phyloP scores from a whole-genome alignment of 2,329 filamentous ascomycete species.

The Cladophialophora carrionii region DNA sequence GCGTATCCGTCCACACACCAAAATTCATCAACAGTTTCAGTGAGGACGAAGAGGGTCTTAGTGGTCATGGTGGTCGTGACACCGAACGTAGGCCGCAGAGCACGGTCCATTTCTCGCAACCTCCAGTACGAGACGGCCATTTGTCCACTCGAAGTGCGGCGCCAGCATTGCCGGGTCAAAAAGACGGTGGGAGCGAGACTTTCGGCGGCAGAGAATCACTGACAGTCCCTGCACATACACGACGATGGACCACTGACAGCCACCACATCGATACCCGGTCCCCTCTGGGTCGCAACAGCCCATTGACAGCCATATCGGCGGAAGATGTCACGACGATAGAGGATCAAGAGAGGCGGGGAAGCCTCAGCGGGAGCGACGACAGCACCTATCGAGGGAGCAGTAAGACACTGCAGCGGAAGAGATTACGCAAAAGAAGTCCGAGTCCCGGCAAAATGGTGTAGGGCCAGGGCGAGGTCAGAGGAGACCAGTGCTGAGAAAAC shows the following conservation, averaged over 20 bases:
- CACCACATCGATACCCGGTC: constrained; percentile 21
- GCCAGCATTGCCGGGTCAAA: neutral
- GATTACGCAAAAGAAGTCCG: constrained; percentile 22
- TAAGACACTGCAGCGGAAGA: constrained; percentile 13
- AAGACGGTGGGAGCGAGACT: constrained; percentile 3
- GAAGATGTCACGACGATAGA: constrained; percentile 17
- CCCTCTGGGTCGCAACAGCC: constrained; percentile 33
- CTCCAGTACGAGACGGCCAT: neutral
- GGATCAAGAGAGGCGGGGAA: constrained; percentile 1
- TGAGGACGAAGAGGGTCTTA: constrained; percentile 15
- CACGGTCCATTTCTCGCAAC: constrained; percentile 1
- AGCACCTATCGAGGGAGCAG: neutral
- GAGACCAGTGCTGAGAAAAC: neutral
- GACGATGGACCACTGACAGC: constrained; percentile 11
- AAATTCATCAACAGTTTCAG: constrained; percentile 27
- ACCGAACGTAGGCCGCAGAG: constrained; percentile 2
- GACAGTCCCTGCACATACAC: neutral
- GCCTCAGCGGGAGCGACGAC: constrained; percentile 4
- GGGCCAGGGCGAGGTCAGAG: neutral
- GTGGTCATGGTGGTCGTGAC: constrained; percentile 4
- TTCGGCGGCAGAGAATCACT: neutral
- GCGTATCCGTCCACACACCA: constrained; percentile 37
- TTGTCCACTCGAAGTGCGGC: constrained; percentile 8
- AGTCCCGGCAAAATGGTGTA: constrained; percentile 26
- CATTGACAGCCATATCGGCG: constrained; percentile 25